Conservation (phyloP, 2,329 filamentous ascomycete genomes). For the Aspergillus persii region DNA sequence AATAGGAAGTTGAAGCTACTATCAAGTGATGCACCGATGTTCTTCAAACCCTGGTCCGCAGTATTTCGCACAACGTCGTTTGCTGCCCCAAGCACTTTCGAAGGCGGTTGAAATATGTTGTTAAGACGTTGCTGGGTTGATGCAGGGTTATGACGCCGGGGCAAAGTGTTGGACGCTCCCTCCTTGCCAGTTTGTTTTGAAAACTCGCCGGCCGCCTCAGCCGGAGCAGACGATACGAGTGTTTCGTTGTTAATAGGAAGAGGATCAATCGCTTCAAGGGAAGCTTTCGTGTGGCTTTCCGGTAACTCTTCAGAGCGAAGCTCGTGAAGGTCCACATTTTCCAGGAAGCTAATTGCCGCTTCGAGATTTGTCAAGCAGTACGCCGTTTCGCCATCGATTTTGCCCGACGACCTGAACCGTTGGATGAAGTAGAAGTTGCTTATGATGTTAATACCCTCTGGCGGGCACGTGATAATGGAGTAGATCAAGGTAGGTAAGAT, state of each 20-base stretch:
- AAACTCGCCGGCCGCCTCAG: constrained; percentile 30
- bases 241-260: constrained; percentile 24
- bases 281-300: constrained; percentile 62
- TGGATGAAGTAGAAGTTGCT: constrained; percentile 97
- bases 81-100: constrained; percentile 75
- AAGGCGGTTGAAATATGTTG: constrained; percentile 80
- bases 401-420: constrained; percentile 78
- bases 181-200: constrained; percentile 28
- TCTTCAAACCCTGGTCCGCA: constrained; percentile 89
- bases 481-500: constrained; percentile 97
- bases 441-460: constrained; percentile 81
- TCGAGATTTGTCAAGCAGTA: constrained; percentile 97
- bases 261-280: constrained; percentile 26
- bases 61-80: constrained; percentile 82
- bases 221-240: constrained; percentile 27
- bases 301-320: constrained; percentile 75
- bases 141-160: constrained; percentile 27
- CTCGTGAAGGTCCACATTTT: constrained; percentile 91
- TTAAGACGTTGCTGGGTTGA: constrained; percentile 70
- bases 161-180: constrained; percentile 32
- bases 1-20: constrained; percentile 93
- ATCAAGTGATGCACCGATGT: constrained; percentile 83
- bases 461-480: constrained; percentile 84
- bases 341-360: constrained; percentile 87
- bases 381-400: constrained; percentile 87